A percentile compares a stretch with the other conserved stretches of the same genome.
Conservation (phyloP, 805 yeast species). For the Scheffersomyces ergatensis region DNA sequence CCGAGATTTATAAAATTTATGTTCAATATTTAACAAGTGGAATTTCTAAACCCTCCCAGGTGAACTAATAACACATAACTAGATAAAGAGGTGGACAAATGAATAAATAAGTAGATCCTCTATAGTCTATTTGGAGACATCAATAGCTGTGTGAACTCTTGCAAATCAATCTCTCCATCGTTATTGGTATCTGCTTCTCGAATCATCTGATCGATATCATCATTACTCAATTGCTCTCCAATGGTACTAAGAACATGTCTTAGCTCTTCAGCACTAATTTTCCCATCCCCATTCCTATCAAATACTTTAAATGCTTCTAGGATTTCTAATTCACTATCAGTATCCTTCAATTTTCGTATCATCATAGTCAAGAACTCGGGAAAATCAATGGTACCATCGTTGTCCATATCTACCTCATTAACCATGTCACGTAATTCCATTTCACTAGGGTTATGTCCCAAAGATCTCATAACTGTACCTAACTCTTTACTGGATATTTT, state of each 20-base stretch:
- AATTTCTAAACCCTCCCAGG: too few species aligned
- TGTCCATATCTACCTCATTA: conserved; percentile 95
- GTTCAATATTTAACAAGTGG: too few species aligned
- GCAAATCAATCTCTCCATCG: conserved; percentile 96
- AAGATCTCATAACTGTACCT: conserved; percentile 98
- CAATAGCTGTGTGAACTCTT: conserved; percentile 90
- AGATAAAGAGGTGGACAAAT: too few species aligned
- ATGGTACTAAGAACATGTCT: conserved; percentile 96
- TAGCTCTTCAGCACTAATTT: conserved; percentile 93
- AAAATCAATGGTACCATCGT: conserved; percentile 68
- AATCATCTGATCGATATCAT: conserved; percentile 96
- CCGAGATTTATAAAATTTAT: too few species aligned
- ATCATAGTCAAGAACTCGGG: conserved; percentile 47
- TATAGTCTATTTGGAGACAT: too few species aligned
- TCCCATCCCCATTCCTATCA: conserved; percentile 95
- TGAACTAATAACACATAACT: too few species aligned
- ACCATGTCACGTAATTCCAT: conserved; percentile 94
- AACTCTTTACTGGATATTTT: conserved; percentile 92
- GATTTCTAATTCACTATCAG: conserved; percentile 95
- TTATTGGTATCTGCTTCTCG: conserved; percentile 93
- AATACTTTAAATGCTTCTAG: conserved; percentile 98
- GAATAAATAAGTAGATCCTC: too few species aligned
- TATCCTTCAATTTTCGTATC: conserved; percentile 80
- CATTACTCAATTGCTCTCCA: conserved; percentile 94
- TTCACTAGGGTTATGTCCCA: conserved; percentile 96